Base-by-base conservation (phyloP, 192 early-diverging fungal species). In the Entomortierella beljakovae region DNA sequence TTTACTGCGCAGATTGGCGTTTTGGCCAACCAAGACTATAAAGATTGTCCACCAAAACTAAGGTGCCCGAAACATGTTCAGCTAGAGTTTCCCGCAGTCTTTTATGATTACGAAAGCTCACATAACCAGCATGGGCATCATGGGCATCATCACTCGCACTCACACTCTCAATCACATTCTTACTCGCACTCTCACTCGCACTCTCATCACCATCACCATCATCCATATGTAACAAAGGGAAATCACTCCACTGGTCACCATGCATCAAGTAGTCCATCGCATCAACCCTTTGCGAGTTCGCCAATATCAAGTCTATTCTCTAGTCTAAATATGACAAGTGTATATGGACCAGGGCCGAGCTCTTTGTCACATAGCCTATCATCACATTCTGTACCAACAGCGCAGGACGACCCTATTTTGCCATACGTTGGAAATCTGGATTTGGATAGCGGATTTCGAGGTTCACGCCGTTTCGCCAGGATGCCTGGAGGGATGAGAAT, bases 381-480 rank as follows among this genome's bases (percentile, higher is more conserved):
- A 1, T 28, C 72, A 1, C 64, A 60, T 34, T 37, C 51, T 22
- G n/a, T 56, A 6, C 61, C 61, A 8, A 49, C 64, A 8, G 40
- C 59, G 0, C 86, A 83, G 16, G 88, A 84, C 40, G 88, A 91
- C 25, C 61, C 50, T n/a, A 68, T 81, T 5, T 83, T 88, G 10
- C 94, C 94, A 8, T 95, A 95, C 81, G 94, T 95, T 6, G 94
- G 94, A 3, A 86, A 81, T 38, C 68, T 95, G 11, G 90, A 94
- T 68, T 62, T 91, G 18, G 86, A 88, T 64, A 85, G 70, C 57
- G 74, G 85, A 15, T 60, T 86, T 2, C 68, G 64, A 34, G 87
- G 80, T 3, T 70, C 75, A 9, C 73, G 74, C 11, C 65, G 74
- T 8, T 85, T 75, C 25, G 77, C 81, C 51, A 64, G 62, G 23